Evolutionary conservation across 495 filamentous ascomycete species (phyloP).

Genomic region (Hypoxylon subgilvum): DNA sequence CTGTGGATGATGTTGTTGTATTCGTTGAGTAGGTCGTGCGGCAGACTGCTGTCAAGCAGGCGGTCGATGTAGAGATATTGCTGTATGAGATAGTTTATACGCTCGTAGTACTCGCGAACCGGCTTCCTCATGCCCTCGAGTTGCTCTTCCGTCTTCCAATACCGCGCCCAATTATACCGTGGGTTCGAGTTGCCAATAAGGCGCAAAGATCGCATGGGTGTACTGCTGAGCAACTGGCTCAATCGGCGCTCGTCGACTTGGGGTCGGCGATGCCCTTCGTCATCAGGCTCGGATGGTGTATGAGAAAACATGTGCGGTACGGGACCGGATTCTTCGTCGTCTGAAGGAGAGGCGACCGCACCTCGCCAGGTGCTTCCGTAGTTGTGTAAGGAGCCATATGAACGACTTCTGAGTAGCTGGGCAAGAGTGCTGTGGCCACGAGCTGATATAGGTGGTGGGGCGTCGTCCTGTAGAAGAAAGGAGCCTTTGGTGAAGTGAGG

Average conservation of each 20-base stretch:
- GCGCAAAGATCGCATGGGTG: constrained; percentile 76
- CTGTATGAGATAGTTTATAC: constrained; percentile 80
- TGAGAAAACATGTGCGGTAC: constrained; percentile 14
- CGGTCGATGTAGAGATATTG: constrained; percentile 91
- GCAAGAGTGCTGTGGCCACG: constrained; percentile 41
- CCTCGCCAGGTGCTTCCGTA: constrained; percentile 41
- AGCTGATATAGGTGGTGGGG: constrained; percentile 36
- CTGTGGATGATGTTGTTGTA: constrained; percentile 64
- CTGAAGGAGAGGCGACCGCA: constrained; percentile 4
- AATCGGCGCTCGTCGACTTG: constrained; percentile 56
- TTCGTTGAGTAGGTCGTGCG: constrained; percentile 84
- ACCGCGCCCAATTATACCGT: constrained; percentile 74
- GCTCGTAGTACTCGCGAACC: constrained; percentile 80
- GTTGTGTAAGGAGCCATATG: constrained; percentile 36
- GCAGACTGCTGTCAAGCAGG: constrained; percentile 86
- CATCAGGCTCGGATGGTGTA: constrained; percentile 38
- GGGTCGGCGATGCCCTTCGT: constrained; percentile 42
- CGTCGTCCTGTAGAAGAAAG: constrained; percentile 48
- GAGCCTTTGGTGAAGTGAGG: constrained; percentile 37
- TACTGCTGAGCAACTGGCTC: constrained; percentile 63
- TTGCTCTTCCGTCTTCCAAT: constrained; percentile 73
- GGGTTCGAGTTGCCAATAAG: constrained; percentile 80
- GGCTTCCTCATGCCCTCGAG: constrained; percentile 68
- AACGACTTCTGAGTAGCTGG: constrained; percentile 37
- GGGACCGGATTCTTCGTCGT: constrained; percentile 39